Evolutionary conservation across 352 stramenopile genomes (phyloP), one percentile per base, ranked within the genome.

Genomic region (Phytophthora vignae): DNA sequence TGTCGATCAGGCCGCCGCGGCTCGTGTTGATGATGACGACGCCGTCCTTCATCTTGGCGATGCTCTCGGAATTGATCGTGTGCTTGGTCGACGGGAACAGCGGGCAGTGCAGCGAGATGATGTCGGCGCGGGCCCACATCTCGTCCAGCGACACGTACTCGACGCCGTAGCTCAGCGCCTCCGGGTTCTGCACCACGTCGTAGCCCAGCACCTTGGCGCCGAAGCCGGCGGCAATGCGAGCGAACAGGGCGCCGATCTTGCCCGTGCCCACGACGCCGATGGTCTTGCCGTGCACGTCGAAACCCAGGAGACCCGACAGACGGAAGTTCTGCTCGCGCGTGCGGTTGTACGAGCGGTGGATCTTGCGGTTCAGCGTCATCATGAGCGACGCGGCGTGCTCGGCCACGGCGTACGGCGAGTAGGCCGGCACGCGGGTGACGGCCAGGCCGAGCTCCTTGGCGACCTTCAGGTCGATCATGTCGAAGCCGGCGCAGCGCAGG

Each of bases 21-120:
- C 84, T 91, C 11, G 90, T 96, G 76, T 98, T 98, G 78, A 98
- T 97, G 52, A 98, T 79, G 62, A 93, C 81, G 1, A 97, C 88
- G 22, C 85, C 79, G 31, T 92, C 64, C 79, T 97, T 97, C 76
- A 98, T 94, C 77, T 93, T 86, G 22, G 76, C 68, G 31, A 98
- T 85, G 46, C 86, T 88, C 29, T 89, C 76, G 5, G 79, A 71
- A 65, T 96, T 94, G 68, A 98, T 89, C 27, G 87, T 88, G 78
- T 98, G 91, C 22, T 88, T 83, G 4, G 90, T 98, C 0, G 78
- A 74, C 19, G 83, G 82, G 60, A 97, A 84, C 1, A 98, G 76
- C 12, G 93, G 93, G 59, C 84, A 86, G 74, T 96, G 88, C 14
- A 97, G 79, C 64, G 89, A 93, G 38, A 98, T 93, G 66, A 98